These are phyloP conservation scores for Paramecium sexaurelia DNA, from an alignment of 73 alveolate species.

Conservation along the genomic window DNA sequence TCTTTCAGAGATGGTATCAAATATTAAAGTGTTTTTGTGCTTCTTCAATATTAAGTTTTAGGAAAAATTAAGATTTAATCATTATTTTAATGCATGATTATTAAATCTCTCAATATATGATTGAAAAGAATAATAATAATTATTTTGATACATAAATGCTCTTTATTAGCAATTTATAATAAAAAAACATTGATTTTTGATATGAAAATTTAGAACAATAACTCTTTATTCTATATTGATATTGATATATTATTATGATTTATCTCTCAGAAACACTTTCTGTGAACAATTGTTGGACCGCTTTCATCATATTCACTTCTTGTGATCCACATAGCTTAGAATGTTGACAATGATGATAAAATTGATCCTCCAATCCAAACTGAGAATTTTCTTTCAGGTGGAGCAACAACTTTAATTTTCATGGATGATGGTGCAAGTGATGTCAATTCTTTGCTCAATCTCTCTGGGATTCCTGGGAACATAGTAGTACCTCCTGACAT, in stretches of 20 bases:
- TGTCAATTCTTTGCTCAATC: conserved; percentile 87
- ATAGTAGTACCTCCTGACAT: conserved; percentile 91
- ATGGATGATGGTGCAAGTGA: conserved; percentile 86
- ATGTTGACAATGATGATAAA: conserved; percentile 89
- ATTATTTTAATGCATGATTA: too few species aligned
- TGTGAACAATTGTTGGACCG: conserved; percentile 97
- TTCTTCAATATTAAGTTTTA: too few species aligned
- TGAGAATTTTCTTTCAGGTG: conserved; percentile 96
- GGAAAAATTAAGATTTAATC: too few species aligned
- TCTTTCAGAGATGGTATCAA: too few species aligned
- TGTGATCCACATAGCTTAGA: conserved; percentile 97
- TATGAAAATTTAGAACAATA: not conserved
- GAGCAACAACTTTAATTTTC: conserved; percentile 90
- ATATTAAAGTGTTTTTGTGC: too few species aligned
- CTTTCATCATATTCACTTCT: conserved; percentile 97
- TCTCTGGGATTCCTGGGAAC: conserved; percentile 86
- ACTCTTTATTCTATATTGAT: not conserved
- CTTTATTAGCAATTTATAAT: too few species aligned
- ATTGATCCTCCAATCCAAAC: conserved; percentile 98
- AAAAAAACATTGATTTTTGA: not conserved
- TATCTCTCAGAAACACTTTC: conserved; percentile 85
- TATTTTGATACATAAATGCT: not conserved
- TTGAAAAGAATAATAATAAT: not conserved
- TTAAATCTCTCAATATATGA: too few species aligned
- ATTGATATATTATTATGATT: not conserved